Conservation (phyloP, 139 green algal species). For the Eudorina sp. region DNA sequence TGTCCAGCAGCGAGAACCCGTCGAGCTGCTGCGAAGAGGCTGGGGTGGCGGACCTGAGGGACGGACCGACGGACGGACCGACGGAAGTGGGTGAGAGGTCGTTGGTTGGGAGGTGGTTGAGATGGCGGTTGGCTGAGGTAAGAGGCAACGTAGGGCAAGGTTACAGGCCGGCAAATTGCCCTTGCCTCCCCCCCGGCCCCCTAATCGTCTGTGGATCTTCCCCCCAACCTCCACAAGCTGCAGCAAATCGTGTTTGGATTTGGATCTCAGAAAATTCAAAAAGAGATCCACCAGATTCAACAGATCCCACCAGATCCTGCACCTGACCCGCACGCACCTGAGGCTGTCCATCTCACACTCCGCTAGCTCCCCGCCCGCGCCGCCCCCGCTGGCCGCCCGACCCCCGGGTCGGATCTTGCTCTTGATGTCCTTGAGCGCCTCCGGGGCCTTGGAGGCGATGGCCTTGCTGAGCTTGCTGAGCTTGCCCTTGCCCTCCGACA, state of each 20-base stretch:
- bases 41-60: background rate
- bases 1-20: background rate
- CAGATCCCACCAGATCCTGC: too few species aligned
- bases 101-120: background rate
- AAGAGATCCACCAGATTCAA: too few species aligned
- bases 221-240: too few species aligned
- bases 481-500: constrained; percentile 32
- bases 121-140: too few species aligned
- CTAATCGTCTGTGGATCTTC: too few species aligned
- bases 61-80: background rate
- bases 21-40: background rate
- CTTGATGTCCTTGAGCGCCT: constrained; percentile 23
- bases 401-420: constrained; percentile 3
- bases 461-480: constrained; percentile 43
- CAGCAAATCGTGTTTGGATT: too few species aligned
- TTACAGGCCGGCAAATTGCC: too few species aligned
- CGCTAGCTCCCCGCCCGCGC: background rate
- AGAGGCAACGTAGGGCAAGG: too few species aligned
- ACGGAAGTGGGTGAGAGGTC: background rate
- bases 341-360: background rate
- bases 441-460: constrained; percentile 40
- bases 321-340: constrained; percentile 3
- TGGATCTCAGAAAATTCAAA: too few species aligned
- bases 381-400: background rate
- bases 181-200: too few species aligned